Conservation (phyloP, 768 basidiomycete genomes). For the Phallus indusiatus region DNA sequence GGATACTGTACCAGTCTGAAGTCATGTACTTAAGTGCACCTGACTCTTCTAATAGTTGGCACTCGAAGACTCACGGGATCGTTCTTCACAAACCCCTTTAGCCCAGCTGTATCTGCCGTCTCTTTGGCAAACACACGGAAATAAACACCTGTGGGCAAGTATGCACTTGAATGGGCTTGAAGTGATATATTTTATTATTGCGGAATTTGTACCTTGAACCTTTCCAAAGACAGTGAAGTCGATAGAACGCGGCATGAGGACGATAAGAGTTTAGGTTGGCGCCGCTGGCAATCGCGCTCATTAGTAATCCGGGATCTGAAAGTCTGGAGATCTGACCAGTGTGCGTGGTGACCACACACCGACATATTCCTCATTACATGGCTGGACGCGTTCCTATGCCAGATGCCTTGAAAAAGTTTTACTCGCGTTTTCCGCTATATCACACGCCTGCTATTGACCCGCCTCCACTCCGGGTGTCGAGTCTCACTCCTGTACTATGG, state of each 20-base stretch:
- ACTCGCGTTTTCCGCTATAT: conserved; percentile 3
- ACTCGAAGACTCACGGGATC: neutral
- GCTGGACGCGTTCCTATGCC: conserved; percentile 5
- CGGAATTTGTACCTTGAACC: neutral
- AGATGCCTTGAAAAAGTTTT: neutral
- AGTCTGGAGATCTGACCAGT: too few relatives aligned
- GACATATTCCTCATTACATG: neutral
- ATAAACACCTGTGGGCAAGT: neutral
- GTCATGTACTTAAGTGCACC: neutral
- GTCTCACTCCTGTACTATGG: conserved; percentile 49
- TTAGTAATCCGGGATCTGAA: too few relatives aligned
- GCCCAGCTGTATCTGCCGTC: neutral
- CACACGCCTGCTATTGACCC: neutral
- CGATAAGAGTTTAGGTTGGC: too few relatives aligned
- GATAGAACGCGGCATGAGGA: neutral
- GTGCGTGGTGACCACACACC: too few relatives aligned
- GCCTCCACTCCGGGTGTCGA: neutral
- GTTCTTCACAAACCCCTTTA: neutral
- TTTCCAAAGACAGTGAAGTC: neutral
- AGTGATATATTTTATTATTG: neutral
- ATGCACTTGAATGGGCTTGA: neutral
- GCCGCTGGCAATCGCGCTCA: too few relatives aligned
- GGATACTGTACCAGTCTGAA: neutral
- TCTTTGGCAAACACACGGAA: neutral
- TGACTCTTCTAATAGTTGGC: neutral